phyloP scores from a whole-genome alignment of 208 protist genomes.

The Trypanosoma scelopori region DNA sequence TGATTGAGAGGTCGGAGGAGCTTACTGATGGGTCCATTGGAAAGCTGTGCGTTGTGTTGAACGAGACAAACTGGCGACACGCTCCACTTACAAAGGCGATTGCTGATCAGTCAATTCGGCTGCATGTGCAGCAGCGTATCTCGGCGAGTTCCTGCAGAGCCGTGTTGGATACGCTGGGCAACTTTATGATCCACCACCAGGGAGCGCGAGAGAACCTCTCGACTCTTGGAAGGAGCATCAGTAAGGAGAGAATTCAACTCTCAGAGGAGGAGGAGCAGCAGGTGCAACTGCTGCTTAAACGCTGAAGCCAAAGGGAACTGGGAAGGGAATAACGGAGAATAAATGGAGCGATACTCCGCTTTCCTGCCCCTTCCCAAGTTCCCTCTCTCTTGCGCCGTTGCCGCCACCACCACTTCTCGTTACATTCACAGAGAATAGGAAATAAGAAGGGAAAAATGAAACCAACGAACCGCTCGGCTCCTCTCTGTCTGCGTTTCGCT shows the following conservation, averaged over 20 bases:
- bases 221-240: constrained; percentile 61
- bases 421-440: too few relatives aligned
- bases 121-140: constrained; percentile 39
- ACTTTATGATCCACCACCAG: constrained; percentile 47
- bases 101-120: constrained; percentile 39
- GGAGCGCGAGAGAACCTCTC: constrained; percentile 54
- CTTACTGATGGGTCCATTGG: constrained; percentile 41
- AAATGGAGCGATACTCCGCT: too few relatives aligned
- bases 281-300: constrained; percentile 44
- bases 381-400: not conserved
- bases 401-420: too few relatives aligned
- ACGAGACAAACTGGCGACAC: constrained; percentile 48
- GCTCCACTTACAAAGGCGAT: constrained; percentile 48
- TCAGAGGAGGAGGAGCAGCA: constrained; percentile 67
- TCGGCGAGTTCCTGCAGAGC: constrained; percentile 39
- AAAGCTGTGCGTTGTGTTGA: constrained; percentile 63
- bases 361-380: not conserved
- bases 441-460: too few relatives aligned
- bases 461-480: too few relatives aligned
- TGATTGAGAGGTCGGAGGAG: constrained; percentile 39
- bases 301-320: constrained; percentile 14
- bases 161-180: constrained; percentile 64
- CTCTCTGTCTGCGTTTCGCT: too few relatives aligned
- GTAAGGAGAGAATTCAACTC: constrained; percentile 61
- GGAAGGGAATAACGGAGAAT: too few relatives aligned